These are phyloP conservation scores for Tetradesmus lagerheimii DNA, from an alignment of 139 green algal genomes.

Conservation along the genomic window DNA sequence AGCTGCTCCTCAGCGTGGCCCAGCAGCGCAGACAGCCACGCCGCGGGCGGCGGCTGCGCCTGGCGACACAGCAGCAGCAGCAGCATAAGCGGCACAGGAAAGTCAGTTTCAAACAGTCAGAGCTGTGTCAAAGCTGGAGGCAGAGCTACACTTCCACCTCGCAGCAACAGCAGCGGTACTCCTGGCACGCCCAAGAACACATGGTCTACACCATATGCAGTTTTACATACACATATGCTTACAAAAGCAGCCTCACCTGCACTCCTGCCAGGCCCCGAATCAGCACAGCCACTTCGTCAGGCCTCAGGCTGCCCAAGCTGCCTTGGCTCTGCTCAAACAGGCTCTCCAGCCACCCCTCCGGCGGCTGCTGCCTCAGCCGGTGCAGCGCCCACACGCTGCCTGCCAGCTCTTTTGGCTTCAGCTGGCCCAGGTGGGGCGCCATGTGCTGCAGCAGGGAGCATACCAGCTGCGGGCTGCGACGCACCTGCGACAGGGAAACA, in stretches of 20 bases:
- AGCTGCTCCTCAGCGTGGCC: neutral
- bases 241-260: neutral
- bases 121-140: no score
- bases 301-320: neutral
- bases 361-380: neutral
- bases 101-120: no score
- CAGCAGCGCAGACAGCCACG: conserved; percentile 22
- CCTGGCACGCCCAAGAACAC: no score
- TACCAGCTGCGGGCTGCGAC: neutral
- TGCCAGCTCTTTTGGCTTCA: neutral
- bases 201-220: no score
- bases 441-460: conserved; percentile 16
- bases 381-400: conserved; percentile 18
- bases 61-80: neutral
- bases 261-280: neutral
- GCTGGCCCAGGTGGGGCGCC: neutral
- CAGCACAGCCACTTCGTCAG: conserved; percentile 11
- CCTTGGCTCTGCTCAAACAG: neutral
- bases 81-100: no score
- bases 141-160: no score
- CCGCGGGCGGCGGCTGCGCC: neutral
- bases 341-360: neutral
- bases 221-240: no score
- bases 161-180: conserved; percentile 24
- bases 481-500: neutral